phyloP scores from a whole-genome alignment of 768 basidiomycete species.

The Phaeotremella skinneri region DNA sequence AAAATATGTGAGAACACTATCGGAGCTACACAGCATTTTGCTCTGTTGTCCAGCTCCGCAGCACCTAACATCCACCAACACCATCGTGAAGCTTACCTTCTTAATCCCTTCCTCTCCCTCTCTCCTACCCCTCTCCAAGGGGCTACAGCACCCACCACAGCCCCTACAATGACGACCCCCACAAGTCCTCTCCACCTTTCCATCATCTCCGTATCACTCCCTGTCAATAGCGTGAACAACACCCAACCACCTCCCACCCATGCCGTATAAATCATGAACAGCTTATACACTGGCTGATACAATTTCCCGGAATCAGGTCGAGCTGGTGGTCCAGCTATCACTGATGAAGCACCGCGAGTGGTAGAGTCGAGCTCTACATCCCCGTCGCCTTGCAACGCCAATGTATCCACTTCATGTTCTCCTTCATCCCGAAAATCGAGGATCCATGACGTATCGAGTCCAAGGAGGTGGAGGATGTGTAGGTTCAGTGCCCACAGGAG shows the following conservation, averaged over 20 bases:
- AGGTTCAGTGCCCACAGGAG: slow-evolving; percentile 91
- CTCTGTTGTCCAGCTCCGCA: neutral
- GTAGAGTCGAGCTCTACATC: slow-evolving; percentile 17
- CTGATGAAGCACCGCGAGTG: too few relatives aligned
- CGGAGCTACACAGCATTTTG: neutral
- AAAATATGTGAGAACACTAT: neutral
- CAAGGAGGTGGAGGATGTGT: slow-evolving; percentile 71
- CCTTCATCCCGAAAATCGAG: slow-evolving; percentile 58
- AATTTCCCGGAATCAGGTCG: slow-evolving; percentile 31
- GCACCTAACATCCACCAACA: neutral
- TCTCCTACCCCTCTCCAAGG: slow-evolving; percentile 67
- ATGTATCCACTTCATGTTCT: slow-evolving; percentile 6
- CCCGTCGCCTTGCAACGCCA: slow-evolving; percentile 6
- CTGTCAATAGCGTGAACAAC: slow-evolving; percentile 63
- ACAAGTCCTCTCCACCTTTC: slow-evolving; percentile 77
- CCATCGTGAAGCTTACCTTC: slow-evolving; percentile 64
- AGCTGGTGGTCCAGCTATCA: neutral
- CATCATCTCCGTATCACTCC: slow-evolving; percentile 61
- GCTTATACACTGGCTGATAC: slow-evolving; percentile 58
- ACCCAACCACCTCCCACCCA: slow-evolving; percentile 70
- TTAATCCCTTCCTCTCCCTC: slow-evolving; percentile 71
- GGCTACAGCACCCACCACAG: slow-evolving; percentile 61
- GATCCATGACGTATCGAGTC: slow-evolving; percentile 69
- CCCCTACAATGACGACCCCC: slow-evolving; percentile 62
- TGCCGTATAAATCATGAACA: slow-evolving; percentile 62